A percentile compares a stretch with the other conserved stretches of the same genome.
phyloP scores from a whole-genome alignment of 108 stramenopile genomes.

The Cyclotella kingstonii region DNA sequence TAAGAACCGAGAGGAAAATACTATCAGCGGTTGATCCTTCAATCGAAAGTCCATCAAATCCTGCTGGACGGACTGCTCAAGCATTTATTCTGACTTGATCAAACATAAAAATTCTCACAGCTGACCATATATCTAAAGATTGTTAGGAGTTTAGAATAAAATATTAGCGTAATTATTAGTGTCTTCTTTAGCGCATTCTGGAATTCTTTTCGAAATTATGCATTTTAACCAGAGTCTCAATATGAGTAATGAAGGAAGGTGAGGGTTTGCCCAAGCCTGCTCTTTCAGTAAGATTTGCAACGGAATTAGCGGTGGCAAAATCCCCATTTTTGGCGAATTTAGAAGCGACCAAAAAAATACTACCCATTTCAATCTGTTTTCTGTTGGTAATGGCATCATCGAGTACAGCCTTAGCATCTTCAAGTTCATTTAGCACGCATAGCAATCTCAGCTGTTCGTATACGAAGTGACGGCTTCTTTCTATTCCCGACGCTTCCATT shows the following conservation, averaged over 20 bases:
- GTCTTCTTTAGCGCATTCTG: too few species aligned
- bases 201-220: too few species aligned
- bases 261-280: conserved; percentile 34
- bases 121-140: too few species aligned
- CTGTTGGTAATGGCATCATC: conserved; percentile 20
- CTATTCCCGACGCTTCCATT: conserved; percentile 58
- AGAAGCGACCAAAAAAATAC: conserved; percentile 18
- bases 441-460: conserved; percentile 38
- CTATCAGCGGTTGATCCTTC: conserved; percentile 76
- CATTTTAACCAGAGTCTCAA: too few species aligned
- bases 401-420: conserved; percentile 23
- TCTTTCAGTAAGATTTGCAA: conserved; percentile 11
- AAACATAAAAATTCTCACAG: too few species aligned
- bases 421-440: conserved; percentile 17
- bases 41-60: conserved; percentile 48
- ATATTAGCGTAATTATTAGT: too few species aligned
- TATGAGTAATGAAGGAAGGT: conserved; percentile 18
- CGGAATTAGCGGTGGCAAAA: conserved; percentile 18
- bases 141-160: too few species aligned
- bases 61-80: conserved; percentile 48
- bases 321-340: conserved; percentile 22
- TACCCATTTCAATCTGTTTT: conserved; percentile 8
- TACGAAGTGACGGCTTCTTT: conserved; percentile 18
- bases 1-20: conserved; percentile 68
- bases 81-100: conserved; percentile 49